Base-by-base conservation (phyloP, 768 basidiomycete genomes). In the Kwoniella sp. region DNA sequence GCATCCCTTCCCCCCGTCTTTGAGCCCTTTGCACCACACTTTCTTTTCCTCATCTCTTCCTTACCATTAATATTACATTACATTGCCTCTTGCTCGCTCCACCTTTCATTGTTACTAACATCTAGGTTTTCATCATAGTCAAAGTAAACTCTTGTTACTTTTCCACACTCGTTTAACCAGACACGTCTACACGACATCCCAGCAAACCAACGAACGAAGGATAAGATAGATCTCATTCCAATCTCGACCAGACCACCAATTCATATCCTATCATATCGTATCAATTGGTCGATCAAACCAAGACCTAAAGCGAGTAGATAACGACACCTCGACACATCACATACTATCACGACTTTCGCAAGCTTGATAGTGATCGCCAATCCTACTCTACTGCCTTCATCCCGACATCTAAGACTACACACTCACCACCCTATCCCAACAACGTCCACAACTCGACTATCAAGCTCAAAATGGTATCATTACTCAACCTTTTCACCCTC, bases 401-500 rank as follows among this genome's bases (percentile, higher is more conserved):
- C 40, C 17, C 40, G 40, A 9, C 40, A 44, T 44, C 40, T 44
- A 10, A 19, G 40, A 19, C 17, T 19, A 33, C 7, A 33, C 33
- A 6, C 33, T 33, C 33, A 13, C 7, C 13, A 33, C 33, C 17
- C 10, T 3, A 10, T 19, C 17, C 3, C 40, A 44, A 19, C 17
- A 44, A 15, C 40, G 17, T 44, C 8, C 8, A 44, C 17, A 3
- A 44, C 17, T 33, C 5, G 33, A 44, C 3, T 19, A 44, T 19
- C n/a, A n/a, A n/a, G n/a, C 7, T 44, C 40, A 44, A 44, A 15
- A 44, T 44, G 40, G 40, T 55, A 36, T 55, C 58, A 15, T 22
- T 55, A 24, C 50, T 52, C 24, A 33, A 24, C 51, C 53, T 65
- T 8, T n/a, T 50, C 55, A 61, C 37, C 46, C 53, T 67, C 37